Percentiles rank a stretch among this genome's conserved stretches.
phyloP scores from a whole-genome alignment of 2,329 filamentous ascomycete species.

The Beauveria scarabaeidicola region DNA sequence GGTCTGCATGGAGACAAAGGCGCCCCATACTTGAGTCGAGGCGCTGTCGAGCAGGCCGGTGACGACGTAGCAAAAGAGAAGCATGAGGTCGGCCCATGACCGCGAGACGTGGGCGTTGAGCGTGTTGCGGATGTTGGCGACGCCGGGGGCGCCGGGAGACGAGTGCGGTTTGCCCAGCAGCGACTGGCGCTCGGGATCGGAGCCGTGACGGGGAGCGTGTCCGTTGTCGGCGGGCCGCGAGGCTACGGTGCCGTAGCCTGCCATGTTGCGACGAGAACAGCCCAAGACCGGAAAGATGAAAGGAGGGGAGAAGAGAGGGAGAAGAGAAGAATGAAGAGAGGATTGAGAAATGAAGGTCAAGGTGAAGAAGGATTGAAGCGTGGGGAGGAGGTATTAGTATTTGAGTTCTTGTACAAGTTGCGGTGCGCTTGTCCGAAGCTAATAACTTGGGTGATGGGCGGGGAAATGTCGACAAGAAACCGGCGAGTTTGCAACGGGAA shows the following conservation, averaged over 20 bases:
- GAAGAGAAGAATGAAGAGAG: not conserved
- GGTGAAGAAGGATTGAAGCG: not conserved
- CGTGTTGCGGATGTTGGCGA: constrained; percentile 22
- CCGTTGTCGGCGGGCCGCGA: constrained; percentile 12
- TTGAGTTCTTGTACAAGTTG: not conserved
- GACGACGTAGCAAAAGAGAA: constrained; percentile 66
- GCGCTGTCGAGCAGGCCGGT: constrained; percentile 72
- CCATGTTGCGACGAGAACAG: constrained; percentile 7
- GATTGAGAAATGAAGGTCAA: not conserved
- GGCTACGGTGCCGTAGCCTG: constrained; percentile 13
- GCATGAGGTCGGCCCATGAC: constrained; percentile 56
- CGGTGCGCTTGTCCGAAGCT: not conserved
- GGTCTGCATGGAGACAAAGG: constrained; percentile 79
- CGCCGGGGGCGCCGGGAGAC: constrained; percentile 4
- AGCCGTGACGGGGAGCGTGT: not conserved
- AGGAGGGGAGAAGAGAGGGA: no score
- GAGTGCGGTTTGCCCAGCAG: constrained; percentile 22
- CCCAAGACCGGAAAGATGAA: not conserved
- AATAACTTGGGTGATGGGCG: not conserved
- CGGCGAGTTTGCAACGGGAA: not conserved
- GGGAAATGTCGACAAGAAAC: no score
- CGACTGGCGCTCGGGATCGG: constrained; percentile 25
- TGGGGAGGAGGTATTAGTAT: not conserved
- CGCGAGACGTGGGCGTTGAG: constrained; percentile 45
- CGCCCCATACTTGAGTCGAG: constrained; percentile 67